Evolutionary conservation across 805 yeast species (phyloP), one percentile per base, ranked within the genome.

Genomic region (Hyphopichia homilentoma): DNA sequence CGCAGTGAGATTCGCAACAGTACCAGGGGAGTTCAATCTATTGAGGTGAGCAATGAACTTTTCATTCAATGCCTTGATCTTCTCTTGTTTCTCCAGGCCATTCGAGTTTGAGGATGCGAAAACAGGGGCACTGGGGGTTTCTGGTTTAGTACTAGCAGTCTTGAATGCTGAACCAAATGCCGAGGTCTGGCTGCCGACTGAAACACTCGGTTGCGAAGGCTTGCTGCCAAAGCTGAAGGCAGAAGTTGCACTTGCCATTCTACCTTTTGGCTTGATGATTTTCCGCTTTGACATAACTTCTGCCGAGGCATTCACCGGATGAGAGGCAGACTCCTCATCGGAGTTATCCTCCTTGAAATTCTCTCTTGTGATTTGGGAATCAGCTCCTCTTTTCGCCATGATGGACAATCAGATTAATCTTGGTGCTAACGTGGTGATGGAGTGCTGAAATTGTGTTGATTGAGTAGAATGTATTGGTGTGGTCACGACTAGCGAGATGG

Each of bases 341-440:
- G 29, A 31, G 15, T 44, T 47, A 16, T 33, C 43, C 7, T 25
- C 35, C 6, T 34, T 44, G 14, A 33, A 30, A 18, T 57, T 61
- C 35, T 79, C 86, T 41, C 73, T 71, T 12, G 78, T 72, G 30
- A 85, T 62, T 55, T 86, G 95, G 14, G 65, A 57, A 32, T 67
- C 73, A 14, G 88, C 87, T 34, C 70, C 61, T 59, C 96, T 72
- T 55, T 86, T 86, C 17, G 81, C 70, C 84, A 77, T 78, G 16
- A 26, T 35, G 21, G 17, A n/a, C n/a, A n/a, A n/a, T 26, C 17
- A 17, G 28, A 27, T 20, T 17, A 20, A 21, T 27, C 12, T 15
- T 14, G 14, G 14, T n/a, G n/a, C n/a, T n/a, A n/a, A n/a, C n/a
- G n/a, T n/a, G n/a, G n/a, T n/a, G n/a, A n/a, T n/a, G n/a, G n/a